Conservation (phyloP, 148 eudicot genomes). For the Rhododendron ferrugineum region DNA sequence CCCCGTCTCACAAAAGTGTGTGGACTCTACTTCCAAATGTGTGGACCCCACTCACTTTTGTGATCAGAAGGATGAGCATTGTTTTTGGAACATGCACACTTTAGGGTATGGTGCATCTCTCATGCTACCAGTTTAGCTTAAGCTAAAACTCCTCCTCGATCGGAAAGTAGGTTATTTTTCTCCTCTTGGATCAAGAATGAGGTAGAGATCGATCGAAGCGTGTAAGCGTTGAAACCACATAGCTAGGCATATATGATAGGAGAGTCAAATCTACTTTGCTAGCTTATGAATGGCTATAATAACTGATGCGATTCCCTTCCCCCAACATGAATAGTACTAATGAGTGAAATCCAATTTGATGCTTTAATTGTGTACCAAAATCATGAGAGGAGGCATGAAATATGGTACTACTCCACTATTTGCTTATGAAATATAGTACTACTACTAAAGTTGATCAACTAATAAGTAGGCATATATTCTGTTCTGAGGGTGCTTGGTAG, state of each 20-base stretch:
- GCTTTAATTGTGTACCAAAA: background rate
- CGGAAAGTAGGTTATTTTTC: background rate
- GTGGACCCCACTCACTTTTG: too few relatives aligned
- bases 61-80: too few relatives aligned
- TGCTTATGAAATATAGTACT: background rate
- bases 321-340: background rate
- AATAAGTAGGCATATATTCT: background rate
- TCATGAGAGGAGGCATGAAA: background rate
- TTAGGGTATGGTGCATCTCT: background rate
- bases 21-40: too few relatives aligned
- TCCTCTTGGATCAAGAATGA: background rate
- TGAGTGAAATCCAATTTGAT: background rate
- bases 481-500: background rate
- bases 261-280: background rate
- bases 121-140: background rate
- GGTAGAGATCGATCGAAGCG: background rate
- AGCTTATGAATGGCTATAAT: background rate
- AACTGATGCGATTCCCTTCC: background rate
- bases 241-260: background rate
- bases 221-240: background rate
- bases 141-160: background rate
- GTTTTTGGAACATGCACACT: background rate
- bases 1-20: too few relatives aligned
- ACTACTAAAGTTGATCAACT: background rate
- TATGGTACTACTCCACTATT: too few relatives aligned